Evolutionary conservation across 2,329 filamentous ascomycete genomes (phyloP).

Genomic region (Thelonectria rubi): DNA sequence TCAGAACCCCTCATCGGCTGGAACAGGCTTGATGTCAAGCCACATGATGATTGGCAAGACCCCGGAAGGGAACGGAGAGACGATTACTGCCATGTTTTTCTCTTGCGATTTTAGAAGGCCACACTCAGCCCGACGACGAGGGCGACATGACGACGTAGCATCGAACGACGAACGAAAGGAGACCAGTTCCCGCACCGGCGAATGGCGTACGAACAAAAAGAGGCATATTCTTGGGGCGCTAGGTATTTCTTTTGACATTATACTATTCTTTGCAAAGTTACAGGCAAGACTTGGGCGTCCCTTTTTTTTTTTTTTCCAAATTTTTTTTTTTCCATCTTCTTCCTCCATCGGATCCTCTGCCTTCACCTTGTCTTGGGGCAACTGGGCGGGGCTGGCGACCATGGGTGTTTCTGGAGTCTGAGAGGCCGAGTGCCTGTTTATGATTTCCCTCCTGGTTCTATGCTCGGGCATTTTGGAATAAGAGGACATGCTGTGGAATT

Average conservation of each 20-base stretch:
- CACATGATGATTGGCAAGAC: slow-evolving; percentile 38
- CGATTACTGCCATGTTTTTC: slow-evolving; percentile 35
- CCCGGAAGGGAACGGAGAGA: slow-evolving; percentile 36
- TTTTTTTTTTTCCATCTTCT: neutral
- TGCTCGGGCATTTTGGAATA: slow-evolving; percentile 16
- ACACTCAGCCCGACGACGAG: slow-evolving; percentile 37
- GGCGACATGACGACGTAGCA: slow-evolving; percentile 47
- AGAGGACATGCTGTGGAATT: slow-evolving; percentile 9
- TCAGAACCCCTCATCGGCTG: slow-evolving; percentile 33
- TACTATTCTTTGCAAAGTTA: slow-evolving; percentile 40
- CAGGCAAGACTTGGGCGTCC: slow-evolving; percentile 27
- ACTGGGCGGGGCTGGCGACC: slow-evolving; percentile 24
- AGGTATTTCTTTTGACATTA: slow-evolving; percentile 48
- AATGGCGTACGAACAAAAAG: slow-evolving; percentile 52
- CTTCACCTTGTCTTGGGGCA: neutral
- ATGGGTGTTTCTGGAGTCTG: slow-evolving; percentile 35
- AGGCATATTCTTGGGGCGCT: slow-evolving; percentile 51
- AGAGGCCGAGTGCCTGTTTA: slow-evolving; percentile 19
- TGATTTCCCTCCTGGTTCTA: slow-evolving; percentile 16
- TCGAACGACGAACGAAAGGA: slow-evolving; percentile 46
- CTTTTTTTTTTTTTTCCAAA: neutral
- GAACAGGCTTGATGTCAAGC: slow-evolving; percentile 35
- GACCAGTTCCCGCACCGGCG: slow-evolving; percentile 49
- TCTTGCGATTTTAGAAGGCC: slow-evolving; percentile 42
- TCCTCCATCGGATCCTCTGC: slow-evolving; percentile 8